Evolutionary conservation across 2,329 filamentous ascomycete species (phyloP).

Genomic region (Aspergillaceae sp.): DNA sequence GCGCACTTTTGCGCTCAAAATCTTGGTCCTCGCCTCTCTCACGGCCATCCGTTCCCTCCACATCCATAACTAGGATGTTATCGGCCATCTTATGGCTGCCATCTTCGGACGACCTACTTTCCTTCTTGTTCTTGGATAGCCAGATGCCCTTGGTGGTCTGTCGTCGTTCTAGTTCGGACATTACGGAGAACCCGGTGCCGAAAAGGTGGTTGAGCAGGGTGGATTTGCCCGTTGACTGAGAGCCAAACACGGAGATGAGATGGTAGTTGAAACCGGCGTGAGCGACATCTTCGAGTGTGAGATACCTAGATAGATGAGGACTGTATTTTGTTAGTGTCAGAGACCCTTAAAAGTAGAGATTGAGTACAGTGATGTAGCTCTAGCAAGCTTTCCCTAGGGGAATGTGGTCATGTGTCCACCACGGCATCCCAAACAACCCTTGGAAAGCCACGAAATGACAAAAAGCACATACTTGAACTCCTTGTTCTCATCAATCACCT

Average conservation of each 20-base stretch:
- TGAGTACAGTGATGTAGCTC: too few species aligned
- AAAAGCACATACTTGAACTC: conserved; percentile 73
- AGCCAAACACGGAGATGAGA: conserved; percentile 96
- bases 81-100: conserved; percentile 66
- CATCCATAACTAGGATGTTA: conserved; percentile 98
- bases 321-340: conserved; percentile 37
- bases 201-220: conserved; percentile 94
- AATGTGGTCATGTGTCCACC: not conserved
- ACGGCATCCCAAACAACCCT: not conserved
- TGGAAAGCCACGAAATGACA: not conserved
- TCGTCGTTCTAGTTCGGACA: conserved; percentile 86
- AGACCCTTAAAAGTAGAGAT: too few species aligned
- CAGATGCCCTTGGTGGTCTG: conserved; percentile 99
- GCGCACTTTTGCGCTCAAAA: conserved; percentile 94
- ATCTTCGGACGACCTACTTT: conserved; percentile 5
- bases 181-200: conserved; percentile 91
- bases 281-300: conserved; percentile 69
- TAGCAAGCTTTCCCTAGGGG: not conserved
- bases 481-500: conserved; percentile 94
- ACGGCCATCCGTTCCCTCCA: conserved; percentile 92
- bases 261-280: conserved; percentile 97
- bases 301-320: conserved; percentile 69
- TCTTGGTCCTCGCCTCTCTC: conserved; percentile 97
- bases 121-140: conserved; percentile 93
- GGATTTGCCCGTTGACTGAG: conserved; percentile 96